Evolutionary conservation across 1,284 basidiomycete genomes (phyloP).

Genomic region (Cutaneotrichosporon sp.): DNA sequence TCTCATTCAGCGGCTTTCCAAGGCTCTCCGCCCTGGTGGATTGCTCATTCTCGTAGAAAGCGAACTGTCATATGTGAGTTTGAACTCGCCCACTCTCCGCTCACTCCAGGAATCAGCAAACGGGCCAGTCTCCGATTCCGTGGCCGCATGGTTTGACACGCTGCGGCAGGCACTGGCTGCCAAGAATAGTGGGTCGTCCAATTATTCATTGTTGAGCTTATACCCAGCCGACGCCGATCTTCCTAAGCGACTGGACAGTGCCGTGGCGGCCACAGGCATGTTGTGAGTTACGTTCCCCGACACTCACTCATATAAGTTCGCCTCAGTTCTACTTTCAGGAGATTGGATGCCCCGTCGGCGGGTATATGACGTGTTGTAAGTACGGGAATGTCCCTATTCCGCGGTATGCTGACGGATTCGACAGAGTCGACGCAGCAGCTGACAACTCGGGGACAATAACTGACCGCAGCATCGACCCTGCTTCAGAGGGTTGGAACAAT

Average conservation of each 20-base stretch:
- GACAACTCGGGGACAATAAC: background rate
- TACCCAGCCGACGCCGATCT: constrained; percentile 25
- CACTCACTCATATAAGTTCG: constrained; percentile 17
- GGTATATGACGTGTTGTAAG: constrained; percentile 32
- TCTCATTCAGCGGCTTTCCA: constrained; percentile 35
- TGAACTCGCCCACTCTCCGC: background rate
- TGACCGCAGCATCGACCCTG: constrained; percentile 3
- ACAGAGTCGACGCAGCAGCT: background rate
- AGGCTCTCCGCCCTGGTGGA: constrained; percentile 35
- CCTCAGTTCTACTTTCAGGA: constrained; percentile 34
- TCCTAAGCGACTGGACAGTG: constrained; percentile 17
- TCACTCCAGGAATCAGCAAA: constrained; percentile 13
- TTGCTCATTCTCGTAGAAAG: constrained; percentile 40
- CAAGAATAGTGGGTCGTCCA: constrained; percentile 23
- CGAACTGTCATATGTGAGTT: constrained; percentile 35
- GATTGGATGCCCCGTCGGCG: constrained; percentile 32
- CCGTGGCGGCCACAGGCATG: constrained; percentile 25
- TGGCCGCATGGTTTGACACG: constrained; percentile 25
- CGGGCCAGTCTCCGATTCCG: constrained; percentile 1
- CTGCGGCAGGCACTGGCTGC: constrained; percentile 25
- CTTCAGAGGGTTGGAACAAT: constrained; percentile 6
- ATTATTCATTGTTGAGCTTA: too few relatives aligned
- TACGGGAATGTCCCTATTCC: background rate
- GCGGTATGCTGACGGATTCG: background rate
- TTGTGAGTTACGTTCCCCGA: constrained; percentile 27